Evolutionary conservation across 768 basidiomycete species (phyloP), one percentile per base, ranked within the genome.

Genomic region (Boletellus ananas): DNA sequence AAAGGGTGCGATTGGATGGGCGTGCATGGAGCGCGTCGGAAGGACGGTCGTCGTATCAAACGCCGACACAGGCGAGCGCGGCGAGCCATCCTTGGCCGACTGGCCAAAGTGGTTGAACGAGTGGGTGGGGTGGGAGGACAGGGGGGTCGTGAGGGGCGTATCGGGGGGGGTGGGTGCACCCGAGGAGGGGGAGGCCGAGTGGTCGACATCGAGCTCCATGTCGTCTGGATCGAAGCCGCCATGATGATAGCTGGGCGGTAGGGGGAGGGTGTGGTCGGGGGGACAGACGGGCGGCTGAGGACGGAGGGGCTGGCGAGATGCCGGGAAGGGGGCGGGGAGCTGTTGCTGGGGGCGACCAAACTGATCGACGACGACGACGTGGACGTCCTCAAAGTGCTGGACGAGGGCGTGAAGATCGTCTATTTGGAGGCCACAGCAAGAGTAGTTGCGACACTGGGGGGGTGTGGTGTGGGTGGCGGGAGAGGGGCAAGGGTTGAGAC

Each of bases 371-470:
- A 91, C 82, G 62, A 89, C 78, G 64, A 94, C 87, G 65, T 95
- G 93, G 41, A 84, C 83, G 52, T 92, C 87, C 62, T 95, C 93
- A 57, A 94, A 94, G 63, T 95, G 93, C 68, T 94, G 90, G 3
- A 95, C 79, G 11, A 95, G 83, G 3, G 90, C 86, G 53, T 90
- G 87, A 0, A 90, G 77, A 59, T 90, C 87, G 29, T 78, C 75
- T 16, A 91, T 77, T 55, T 84, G 79, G 44, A 87, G 71, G 10
- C 91, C 92, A 63, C 93, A 96, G 70, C 94, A 96, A 1, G 84
- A 83, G 72, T 93, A 96, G 66, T 95, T 85, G 56, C 86, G 84
- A 67, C 89, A 91, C 82, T 87, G 51, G 41, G 23, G 3, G 8
- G 29, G 51, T n/a, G n/a, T n/a, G n/a, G 0, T 25, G 33, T 55